Evolutionary conservation across 139 green algal species (phyloP), one percentile per base, ranked within the genome.

Genomic region (Micractinium conductrix): DNA sequence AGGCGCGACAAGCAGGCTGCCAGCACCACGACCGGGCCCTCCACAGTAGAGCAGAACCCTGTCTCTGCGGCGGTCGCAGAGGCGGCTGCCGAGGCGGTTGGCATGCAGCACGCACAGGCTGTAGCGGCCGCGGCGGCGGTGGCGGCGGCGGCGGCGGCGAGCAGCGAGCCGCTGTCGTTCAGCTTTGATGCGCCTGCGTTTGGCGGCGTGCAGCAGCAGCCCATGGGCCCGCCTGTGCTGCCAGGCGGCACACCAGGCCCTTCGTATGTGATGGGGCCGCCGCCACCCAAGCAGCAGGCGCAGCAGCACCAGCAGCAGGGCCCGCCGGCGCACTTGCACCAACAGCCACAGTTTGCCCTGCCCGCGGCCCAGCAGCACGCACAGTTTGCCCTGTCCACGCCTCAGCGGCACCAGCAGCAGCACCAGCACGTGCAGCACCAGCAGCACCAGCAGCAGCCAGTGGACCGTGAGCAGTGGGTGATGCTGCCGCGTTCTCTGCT

Each of bases 381-480:
- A 12, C 68, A 74, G 21, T 38, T 50, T 37, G n/a, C 35, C n/a
- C 35, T 43, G 10, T 33, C 33, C 1, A 70, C 40, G 72, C n/a
- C n/a, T 48, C 73, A 0, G 21, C 3, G 19, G 75, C 19, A 8
- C 26, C 68, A 44, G 3, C 21, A 37, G 22, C 68, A 72, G 65
- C 12, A 28, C 14, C 65, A 40, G 65, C 10, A 37, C 21, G 7
- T 28, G 73, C n/a, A 44, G 74, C 30, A 28, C 26, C 28, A 26
- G 53, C 53, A 79, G 44, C 72, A 50, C 37, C 75, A 65, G 50
- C 50, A 69, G 74, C 74, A 71, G 53, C 75, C n/a, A n/a, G n/a
- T n/a, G n/a, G n/a, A n/a, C n/a, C n/a, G n/a, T n/a, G n/a, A 81
- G n/a, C 53, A 68, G 74, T 82, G 76, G 76, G 76, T 82, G 28